Evolutionary conservation across 1,139 yeast species (phyloP), one percentile per base, ranked within the genome.

Genomic region (Pichia sp.): DNA sequence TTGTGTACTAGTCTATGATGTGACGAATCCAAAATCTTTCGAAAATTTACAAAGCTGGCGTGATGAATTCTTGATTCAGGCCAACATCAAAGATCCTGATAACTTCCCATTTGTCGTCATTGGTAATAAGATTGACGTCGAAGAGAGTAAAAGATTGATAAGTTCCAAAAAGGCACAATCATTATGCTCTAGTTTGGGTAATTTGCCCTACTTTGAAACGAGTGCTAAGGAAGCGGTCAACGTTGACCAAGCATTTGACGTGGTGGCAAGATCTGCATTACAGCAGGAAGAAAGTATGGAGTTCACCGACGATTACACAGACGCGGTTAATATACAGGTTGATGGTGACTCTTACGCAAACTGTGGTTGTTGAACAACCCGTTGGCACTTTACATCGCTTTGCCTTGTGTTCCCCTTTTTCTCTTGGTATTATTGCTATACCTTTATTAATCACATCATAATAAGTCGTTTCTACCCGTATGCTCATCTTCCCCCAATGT

Each of bases 121-220:
- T 53, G 98, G 97, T 35, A 91, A 91, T 62, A 91, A 91, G 66
- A 78, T 91, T 40, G 98, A 91, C 59, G 86, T 86, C 27, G 97
- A 91, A 55, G 98, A 91, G 51, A 71, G 80, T 48, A 86, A 87
- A 62, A 78, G 94, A 50, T 78, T 79, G 35, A 86, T 91, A 4
- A 76, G 83, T 22, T 71, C 77, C 34, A 87, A 88, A 62, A 82
- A 86, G 54, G 94, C 95, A 32, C 82, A 81, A 55, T 81, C 84
- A 40, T 76, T 86, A 60, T 87, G 96, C 50, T 80, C 78, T 44
- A 82, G 82, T 47, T 68, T 86, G 53, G 97, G 97, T 7, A 82
- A 85, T 59, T 72, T 88, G 49, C 97, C 98, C 3, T 80, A 87
- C 45, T 91, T 91, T 58, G 94, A 87, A 60, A 88, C 96, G 17